Evolutionary conservation across 345 rosid species (phyloP), one percentile per base, ranked within the genome.

Genomic region (Excoecaria cochinchinensis): DNA sequence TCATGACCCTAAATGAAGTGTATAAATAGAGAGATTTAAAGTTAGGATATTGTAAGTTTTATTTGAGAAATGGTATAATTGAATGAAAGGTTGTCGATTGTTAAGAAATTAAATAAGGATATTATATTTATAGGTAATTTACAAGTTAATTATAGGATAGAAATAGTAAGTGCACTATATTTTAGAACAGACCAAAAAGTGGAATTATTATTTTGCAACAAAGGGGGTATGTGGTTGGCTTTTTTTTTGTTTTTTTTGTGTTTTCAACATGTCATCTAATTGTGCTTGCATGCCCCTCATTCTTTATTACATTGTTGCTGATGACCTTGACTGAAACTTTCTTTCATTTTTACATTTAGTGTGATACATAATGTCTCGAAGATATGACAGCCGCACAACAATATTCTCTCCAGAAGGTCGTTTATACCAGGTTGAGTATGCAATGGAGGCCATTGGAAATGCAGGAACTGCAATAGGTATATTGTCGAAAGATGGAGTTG

Each of bases 401-500:
- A 95, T 95, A 82, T 95, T 95, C 89, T 95, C 99, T 62, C 99
- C 99, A 8, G 99, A 95, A 86, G 99, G 98, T 40, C 98, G 99
- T 77, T 95, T 95, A 56, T 95, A 95, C 83, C 99, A 95, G 76
- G 99, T 95, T 11, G 99, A 95, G 84, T 95, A 91, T 67, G 99
- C 99, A 16, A 92, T 95, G 99, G 99, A 95, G 78, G 99, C 98
- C 75, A 95, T 95, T 56, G 99, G 99, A 36, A 92, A 95, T 79
- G 99, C 99, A 0, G 99, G 99, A 22, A 82, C 88, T 77, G 99
- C 99, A 0, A 92, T 95, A 51, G 99, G 99, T 42, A 86, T 95
- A 78, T 76, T 95, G 55, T 82, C 98, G 1, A 90, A 91, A 85
- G 98, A 95, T 51, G 99, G 99, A 4, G 98, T 91, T 48, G 92